phyloP scores from a whole-genome alignment of 805 yeast genomes.

The Teunomyces tritomae region DNA sequence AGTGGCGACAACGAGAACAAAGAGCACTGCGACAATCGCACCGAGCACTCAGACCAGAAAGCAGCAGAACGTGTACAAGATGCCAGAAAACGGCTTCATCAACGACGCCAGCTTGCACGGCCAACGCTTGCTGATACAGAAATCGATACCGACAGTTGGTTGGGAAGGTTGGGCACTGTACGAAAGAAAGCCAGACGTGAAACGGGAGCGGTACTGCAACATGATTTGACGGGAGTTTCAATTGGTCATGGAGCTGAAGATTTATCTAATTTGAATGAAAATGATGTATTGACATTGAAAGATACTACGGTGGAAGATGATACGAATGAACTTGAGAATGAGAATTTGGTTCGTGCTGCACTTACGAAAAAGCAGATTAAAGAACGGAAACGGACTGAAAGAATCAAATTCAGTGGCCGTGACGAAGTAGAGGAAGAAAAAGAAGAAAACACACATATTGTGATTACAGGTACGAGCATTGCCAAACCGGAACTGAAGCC shows the following conservation, averaged over 20 bases:
- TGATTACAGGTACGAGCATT: conserved; percentile 7
- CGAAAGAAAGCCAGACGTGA: conserved; percentile 1
- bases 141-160: conserved; percentile 41
- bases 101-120: conserved; percentile 20
- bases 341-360: conserved; percentile 6
- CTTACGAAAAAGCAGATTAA: conserved; percentile 16
- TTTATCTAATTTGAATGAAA: conserved; percentile 35
- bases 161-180: conserved; percentile 23
- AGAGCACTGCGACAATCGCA: too few species aligned
- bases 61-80: conserved; percentile 10
- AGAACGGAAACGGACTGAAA: conserved; percentile 23
- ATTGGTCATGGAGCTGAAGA: conserved; percentile 47
- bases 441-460: conserved; percentile 3
- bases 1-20: too few species aligned
- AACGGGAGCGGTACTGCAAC: conserved; percentile 7
- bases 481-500: background rate
- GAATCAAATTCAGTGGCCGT: conserved; percentile 22
- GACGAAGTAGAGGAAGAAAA: conserved; percentile 12
- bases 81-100: conserved; percentile 19
- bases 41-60: background rate
- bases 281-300: conserved; percentile 55
- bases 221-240: conserved; percentile 34
- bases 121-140: conserved; percentile 24
- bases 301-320: conserved; percentile 43
- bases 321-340: conserved; percentile 36